A percentile compares a stretch with the other conserved stretches of the same genome.
These are phyloP conservation scores for Gnetum montanum DNA, from an alignment of 75 land plant genomes.

Conservation along the genomic window DNA sequence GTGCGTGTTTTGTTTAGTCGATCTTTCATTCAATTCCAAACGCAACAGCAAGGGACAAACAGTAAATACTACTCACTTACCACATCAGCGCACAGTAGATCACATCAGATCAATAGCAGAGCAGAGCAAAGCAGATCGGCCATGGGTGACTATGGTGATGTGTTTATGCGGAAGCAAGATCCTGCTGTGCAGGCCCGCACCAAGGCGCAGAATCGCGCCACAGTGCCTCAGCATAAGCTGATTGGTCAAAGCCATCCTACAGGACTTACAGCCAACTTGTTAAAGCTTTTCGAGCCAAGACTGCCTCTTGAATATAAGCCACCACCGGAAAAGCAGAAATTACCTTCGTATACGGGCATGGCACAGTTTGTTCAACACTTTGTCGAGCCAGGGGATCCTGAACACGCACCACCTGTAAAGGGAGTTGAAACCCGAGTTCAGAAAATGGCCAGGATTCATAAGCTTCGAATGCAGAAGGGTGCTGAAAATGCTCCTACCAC, in stretches of 20 bases:
- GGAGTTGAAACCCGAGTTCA: conserved; percentile 82
- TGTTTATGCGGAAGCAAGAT: conserved; percentile 62
- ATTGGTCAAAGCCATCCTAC: conserved; percentile 97
- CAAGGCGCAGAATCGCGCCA: conserved; percentile 89
- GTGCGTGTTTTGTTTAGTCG: too few relatives aligned
- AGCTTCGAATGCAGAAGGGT: conserved; percentile 75
- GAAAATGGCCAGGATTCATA: conserved; percentile 76
- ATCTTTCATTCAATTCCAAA: too few relatives aligned
- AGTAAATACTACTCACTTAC: too few relatives aligned
- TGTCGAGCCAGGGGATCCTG: conserved; percentile 85
- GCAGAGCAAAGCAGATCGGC: too few relatives aligned
- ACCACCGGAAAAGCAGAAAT: conserved; percentile 85
- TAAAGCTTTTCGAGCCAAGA: conserved; percentile 96
- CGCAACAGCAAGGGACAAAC: too few relatives aligned
- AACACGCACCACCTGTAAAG: conserved; percentile 75
- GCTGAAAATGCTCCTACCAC: conserved; percentile 81
- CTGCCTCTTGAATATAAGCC: conserved; percentile 86
- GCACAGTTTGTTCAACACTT: conserved; percentile 68
- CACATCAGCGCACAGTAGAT: too few relatives aligned
- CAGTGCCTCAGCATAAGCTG: conserved; percentile 71
- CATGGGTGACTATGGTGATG: conserved; percentile 78
- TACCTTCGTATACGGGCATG: conserved; percentile 63
- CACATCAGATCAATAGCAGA: too few relatives aligned
- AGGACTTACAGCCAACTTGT: conserved; percentile 70
- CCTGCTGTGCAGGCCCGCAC: conserved; percentile 75